These are phyloP conservation scores for Lycium ferocissimum DNA, from an alignment of 257 asterid species.

Conservation along the genomic window DNA sequence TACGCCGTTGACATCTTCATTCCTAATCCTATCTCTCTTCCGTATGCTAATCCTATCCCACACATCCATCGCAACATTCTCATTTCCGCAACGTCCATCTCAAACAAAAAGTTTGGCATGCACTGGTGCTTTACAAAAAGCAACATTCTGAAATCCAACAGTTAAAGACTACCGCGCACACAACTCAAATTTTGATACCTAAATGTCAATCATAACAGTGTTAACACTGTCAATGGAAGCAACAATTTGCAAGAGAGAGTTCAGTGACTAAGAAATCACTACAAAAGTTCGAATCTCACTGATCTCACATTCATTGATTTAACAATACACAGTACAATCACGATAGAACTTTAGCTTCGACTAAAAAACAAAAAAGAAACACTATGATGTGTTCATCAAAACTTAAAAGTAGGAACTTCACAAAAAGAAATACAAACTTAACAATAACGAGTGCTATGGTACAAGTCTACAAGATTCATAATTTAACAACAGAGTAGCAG, in stretches of 20 bases:
- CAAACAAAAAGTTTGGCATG: neutral
- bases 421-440: neutral
- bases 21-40: no score
- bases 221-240: neutral
- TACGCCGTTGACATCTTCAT: no score
- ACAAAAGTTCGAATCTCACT: neutral
- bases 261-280: neutral
- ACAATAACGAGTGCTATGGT: slow-evolving; percentile 7
- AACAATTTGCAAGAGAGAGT: neutral
- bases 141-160: neutral
- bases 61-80: no score
- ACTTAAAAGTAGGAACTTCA: neutral
- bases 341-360: neutral
- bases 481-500: neutral
- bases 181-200: neutral
- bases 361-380: neutral
- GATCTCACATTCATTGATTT: neutral
- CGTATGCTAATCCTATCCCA: no score
- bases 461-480: slow-evolving; percentile 26
- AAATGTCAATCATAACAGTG: neutral
- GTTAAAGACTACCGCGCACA: neutral
- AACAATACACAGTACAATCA: slow-evolving; percentile 12
- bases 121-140: neutral
- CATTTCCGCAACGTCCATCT: no score
- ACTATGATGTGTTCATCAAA: neutral